Evolutionary conservation across 1,284 basidiomycete species (phyloP), one percentile per base, ranked within the genome.

Genomic region (Cyathus olla): DNA sequence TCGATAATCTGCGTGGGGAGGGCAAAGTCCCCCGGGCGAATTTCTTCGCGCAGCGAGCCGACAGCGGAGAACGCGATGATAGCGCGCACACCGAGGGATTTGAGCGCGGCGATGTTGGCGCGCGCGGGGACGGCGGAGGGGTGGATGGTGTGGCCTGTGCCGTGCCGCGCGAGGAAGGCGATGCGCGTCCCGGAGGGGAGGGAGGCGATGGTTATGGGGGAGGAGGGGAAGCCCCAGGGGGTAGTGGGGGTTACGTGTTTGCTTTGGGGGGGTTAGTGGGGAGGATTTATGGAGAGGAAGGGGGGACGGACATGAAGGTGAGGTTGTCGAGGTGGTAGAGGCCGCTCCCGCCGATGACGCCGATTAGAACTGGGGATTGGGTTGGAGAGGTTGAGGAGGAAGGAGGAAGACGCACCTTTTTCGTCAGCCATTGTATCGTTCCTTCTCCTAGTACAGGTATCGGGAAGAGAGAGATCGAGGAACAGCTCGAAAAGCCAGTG

Each of bases 21-120:
- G 56, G 91, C 85, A 76, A 99, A 96, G 69, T 97, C 91, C 46
- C 96, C 95, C 0, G 95, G 95, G n/a, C 88, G 78, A 73, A 99
- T 95, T 71, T 98, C 96, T 78, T 99, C 97, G 49, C 95, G 87
- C 46, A 99, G 87, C n/a, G 94, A 96, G 39, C 97, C 97, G 47
- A 99, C 97, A 9, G 97, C 97, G 19, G 92, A 95, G 84, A 99
- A 99, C 2, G 97, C 96, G 63, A 99, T 84, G 71, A 99, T 90
- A 44, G 91, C 93, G 63, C 92, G 89, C 17, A 96, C 94, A 55
- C 97, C 97, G 65, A 99, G 85, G 55, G 89, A 90, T 82, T 99
- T 99, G 68, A 99, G 87, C 0, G 97, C 97, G 17, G 97, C 94
- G 73, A 99, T 97, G 85, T 99, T 99, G 65, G 97, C 97, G 55